Percentiles rank a stretch among this genome's conserved stretches.
Evolutionary conservation across 2,329 filamentous ascomycete genomes (phyloP).

Genomic region (Botrytis byssoidea): DNA sequence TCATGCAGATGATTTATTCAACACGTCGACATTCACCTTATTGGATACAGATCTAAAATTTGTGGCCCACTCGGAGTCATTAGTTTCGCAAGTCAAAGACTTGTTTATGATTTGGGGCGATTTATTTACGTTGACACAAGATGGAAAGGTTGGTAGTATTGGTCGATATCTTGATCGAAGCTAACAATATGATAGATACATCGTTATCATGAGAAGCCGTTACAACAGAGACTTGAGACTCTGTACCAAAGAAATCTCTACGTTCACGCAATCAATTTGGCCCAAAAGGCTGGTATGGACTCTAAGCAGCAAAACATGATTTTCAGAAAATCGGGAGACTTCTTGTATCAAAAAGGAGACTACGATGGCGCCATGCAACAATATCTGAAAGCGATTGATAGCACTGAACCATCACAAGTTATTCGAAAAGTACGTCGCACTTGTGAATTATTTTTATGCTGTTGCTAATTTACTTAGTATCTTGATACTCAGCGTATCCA

Average conservation of each 20-base stretch:
- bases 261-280: slow-evolving; percentile 85
- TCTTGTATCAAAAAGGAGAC: slow-evolving; percentile 90
- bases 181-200: slow-evolving; percentile 62
- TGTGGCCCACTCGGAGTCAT: slow-evolving; percentile 82
- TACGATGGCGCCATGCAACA: slow-evolving; percentile 99
- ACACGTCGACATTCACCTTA: slow-evolving; percentile 82
- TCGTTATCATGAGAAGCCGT: slow-evolving; percentile 84
- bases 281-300: slow-evolving; percentile 83
- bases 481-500: slow-evolving; percentile 96
- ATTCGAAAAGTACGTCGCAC: slow-evolving; percentile 71
- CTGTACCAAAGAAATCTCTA: slow-evolving; percentile 93
- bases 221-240: slow-evolving; percentile 89
- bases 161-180: neutral
- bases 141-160: slow-evolving; percentile 72
- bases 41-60: slow-evolving; percentile 91
- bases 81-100: slow-evolving; percentile 75
- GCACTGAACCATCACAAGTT: slow-evolving; percentile 92
- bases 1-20: slow-evolving; percentile 75
- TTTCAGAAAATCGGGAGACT: slow-evolving; percentile 89
- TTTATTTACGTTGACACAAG: slow-evolving; percentile 82
- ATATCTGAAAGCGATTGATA: slow-evolving; percentile 93
- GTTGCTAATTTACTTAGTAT: slow-evolving; percentile 56
- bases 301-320: slow-evolving; percentile 82
- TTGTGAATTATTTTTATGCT: neutral
- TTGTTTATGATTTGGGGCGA: slow-evolving; percentile 89